These are phyloP conservation scores for Corylus heterophylla DNA, from an alignment of 306 rosid genomes.

Conservation along the genomic window DNA sequence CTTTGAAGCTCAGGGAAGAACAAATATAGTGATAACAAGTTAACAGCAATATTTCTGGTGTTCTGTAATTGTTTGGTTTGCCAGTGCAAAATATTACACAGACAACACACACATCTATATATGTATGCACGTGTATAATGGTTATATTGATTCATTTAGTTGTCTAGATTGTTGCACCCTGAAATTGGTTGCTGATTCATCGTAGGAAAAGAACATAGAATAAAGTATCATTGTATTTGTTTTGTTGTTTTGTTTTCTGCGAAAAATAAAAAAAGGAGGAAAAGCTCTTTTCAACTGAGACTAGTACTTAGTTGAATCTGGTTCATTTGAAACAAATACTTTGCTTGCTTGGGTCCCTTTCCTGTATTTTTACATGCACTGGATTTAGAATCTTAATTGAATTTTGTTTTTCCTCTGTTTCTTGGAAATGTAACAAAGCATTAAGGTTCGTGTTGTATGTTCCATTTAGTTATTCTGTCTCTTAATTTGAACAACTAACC, in stretches of 20 bases:
- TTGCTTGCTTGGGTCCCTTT: neutral
- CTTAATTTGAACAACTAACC: neutral
- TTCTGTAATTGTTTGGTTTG: neutral
- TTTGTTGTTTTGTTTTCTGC: neutral
- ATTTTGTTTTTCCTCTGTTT: neutral
- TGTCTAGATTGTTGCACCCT: too few relatives aligned
- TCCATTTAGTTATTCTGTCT: slow-evolving; percentile 1
- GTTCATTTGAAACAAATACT: neutral
- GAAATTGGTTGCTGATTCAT: too few relatives aligned
- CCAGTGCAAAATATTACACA: neutral
- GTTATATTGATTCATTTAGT: too few relatives aligned
- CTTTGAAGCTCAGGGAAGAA: too few relatives aligned
- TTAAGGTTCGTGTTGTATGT: neutral
- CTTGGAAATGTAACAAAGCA: neutral
- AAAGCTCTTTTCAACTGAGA: neutral
- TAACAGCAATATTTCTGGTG: neutral
- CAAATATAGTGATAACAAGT: neutral
- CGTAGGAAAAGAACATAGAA: neutral
- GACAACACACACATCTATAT: neutral
- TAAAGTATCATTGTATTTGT: neutral
- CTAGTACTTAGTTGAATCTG: neutral
- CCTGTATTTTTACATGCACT: neutral
- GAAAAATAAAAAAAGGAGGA: neutral
- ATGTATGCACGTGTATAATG: too few relatives aligned
- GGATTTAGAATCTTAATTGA: neutral